A percentile compares a stretch with the other conserved stretches of the same genome.
Evolutionary conservation across 306 rosid species (phyloP).

Genomic region (Begonia masoniana): DNA sequence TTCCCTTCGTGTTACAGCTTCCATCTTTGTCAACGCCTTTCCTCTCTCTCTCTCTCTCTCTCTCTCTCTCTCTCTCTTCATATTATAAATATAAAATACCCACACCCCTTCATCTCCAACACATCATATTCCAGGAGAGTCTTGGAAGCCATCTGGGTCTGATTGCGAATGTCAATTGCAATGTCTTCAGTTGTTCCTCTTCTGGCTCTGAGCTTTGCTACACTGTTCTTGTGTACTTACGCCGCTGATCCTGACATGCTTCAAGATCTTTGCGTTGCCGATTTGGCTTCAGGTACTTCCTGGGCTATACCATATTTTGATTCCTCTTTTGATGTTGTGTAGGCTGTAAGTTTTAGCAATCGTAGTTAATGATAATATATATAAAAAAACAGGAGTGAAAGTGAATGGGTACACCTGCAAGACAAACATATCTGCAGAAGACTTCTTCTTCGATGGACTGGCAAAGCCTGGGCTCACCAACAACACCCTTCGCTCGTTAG

Average conservation of each 20-base stretch:
- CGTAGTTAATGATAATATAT: background rate
- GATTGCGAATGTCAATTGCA: background rate
- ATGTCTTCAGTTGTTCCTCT: conserved; percentile 24
- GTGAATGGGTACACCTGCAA: conserved; percentile 74
- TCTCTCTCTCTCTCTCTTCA: background rate
- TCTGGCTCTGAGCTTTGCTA: conserved; percentile 21
- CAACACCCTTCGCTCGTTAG: conserved; percentile 55
- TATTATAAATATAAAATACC: too few relatives aligned
- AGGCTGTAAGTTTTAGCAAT: background rate
- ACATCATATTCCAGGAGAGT: background rate
- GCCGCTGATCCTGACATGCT: conserved; percentile 68
- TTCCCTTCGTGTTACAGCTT: background rate
- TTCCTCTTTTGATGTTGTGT: background rate
- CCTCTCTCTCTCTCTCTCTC: background rate
- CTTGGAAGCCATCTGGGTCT: background rate
- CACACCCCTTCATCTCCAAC: background rate
- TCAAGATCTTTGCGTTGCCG: conserved; percentile 83
- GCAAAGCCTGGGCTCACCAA: conserved; percentile 55
- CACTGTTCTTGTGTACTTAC: conserved; percentile 17
- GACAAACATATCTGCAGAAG: conserved; percentile 32
- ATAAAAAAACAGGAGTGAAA: conserved; percentile 30
- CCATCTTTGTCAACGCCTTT: background rate
- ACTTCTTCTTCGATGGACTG: conserved; percentile 39
- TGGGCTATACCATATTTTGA: background rate
- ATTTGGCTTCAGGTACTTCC: conserved; percentile 39